Evolutionary conservation across 345 rosid species (phyloP).

Genomic region (Clarkia xantiana): DNA sequence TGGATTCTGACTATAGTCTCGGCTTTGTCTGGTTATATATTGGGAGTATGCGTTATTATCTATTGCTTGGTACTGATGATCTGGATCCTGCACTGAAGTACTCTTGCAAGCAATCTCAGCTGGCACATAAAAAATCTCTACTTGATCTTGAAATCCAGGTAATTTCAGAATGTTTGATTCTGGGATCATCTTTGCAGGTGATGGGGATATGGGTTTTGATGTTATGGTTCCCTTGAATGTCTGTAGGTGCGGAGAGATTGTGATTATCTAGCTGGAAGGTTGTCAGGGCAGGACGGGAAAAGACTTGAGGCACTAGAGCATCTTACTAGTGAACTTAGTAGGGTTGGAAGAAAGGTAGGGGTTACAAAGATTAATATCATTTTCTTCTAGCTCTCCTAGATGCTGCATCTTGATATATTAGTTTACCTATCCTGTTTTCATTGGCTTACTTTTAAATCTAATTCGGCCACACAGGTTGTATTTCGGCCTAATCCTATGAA

Average conservation of each 20-base stretch:
- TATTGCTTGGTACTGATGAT: constrained; percentile 48
- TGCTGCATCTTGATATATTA: constrained; percentile 1
- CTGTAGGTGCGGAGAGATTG: constrained; percentile 71
- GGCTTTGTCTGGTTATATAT: constrained; percentile 64
- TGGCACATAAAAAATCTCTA: constrained; percentile 42
- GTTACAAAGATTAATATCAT: no score
- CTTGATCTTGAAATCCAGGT: constrained; percentile 74
- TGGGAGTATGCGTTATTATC: constrained; percentile 63
- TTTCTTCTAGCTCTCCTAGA: background rate
- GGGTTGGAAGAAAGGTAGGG: constrained; percentile 52
- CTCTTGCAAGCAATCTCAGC: constrained; percentile 35
- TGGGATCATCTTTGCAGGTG: no score
- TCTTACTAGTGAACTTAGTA: constrained; percentile 38
- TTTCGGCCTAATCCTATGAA: constrained; percentile 56
- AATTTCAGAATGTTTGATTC: background rate
- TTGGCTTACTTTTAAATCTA: constrained; percentile 1
- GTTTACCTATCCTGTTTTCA: background rate
- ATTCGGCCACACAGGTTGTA: constrained; percentile 42
- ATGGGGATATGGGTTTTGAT: background rate
- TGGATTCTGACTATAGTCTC: constrained; percentile 35
- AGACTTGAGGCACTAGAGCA: constrained; percentile 23
- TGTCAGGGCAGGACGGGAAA: constrained; percentile 27
- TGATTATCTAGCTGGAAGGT: constrained; percentile 53
- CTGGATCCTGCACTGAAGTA: constrained; percentile 75
- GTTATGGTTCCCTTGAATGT: background rate